phyloP scores from a whole-genome alignment of 2,329 filamentous ascomycete genomes.

The Talaromyces sp. region DNA sequence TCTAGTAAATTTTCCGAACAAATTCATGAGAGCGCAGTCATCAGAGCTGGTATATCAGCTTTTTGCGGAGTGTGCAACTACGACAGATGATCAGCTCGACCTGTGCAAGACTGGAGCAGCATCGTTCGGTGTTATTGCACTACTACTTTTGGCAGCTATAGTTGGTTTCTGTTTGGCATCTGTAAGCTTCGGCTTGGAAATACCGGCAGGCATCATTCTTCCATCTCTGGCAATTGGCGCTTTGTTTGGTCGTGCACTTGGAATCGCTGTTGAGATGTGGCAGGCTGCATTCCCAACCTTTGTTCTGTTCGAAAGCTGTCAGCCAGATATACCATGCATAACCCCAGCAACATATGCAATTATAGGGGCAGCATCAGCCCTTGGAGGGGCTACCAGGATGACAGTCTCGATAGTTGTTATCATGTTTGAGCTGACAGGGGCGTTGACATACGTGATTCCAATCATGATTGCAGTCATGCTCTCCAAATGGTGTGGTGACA shows the following conservation, averaged over 20 bases:
- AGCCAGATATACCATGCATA: conserved; percentile 82
- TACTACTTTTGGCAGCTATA: conserved; percentile 77
- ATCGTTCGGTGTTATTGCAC: conserved; percentile 75
- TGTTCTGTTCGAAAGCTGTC: conserved; percentile 75
- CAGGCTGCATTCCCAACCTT: conserved; percentile 75
- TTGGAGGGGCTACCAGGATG: conserved; percentile 91
- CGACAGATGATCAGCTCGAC: conserved; percentile 81
- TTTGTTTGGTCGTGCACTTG: conserved; percentile 81
- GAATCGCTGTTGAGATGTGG: conserved; percentile 85
- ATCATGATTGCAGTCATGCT: conserved; percentile 99
- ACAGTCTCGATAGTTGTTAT: conserved; percentile 98
- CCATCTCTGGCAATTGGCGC: conserved; percentile 96
- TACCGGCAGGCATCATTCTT: conserved; percentile 92
- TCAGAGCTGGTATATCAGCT: conserved; percentile 89
- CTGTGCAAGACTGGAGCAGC: conserved; percentile 85
- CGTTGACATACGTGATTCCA: conserved; percentile 90
- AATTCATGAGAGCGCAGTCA: conserved; percentile 91
- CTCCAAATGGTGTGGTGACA: conserved; percentile 96
- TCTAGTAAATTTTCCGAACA: conserved; percentile 89
- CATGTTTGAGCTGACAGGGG: conserved; percentile 97
- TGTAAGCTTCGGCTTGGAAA: conserved; percentile 88
- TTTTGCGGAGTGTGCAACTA: conserved; percentile 83
- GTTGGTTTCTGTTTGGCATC: conserved; percentile 82
- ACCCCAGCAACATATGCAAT: conserved; percentile 96
- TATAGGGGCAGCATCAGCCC: conserved; percentile 89